Evolutionary conservation across 1,139 yeast genomes (phyloP).

Genomic region (Geotrichum restrictum): DNA sequence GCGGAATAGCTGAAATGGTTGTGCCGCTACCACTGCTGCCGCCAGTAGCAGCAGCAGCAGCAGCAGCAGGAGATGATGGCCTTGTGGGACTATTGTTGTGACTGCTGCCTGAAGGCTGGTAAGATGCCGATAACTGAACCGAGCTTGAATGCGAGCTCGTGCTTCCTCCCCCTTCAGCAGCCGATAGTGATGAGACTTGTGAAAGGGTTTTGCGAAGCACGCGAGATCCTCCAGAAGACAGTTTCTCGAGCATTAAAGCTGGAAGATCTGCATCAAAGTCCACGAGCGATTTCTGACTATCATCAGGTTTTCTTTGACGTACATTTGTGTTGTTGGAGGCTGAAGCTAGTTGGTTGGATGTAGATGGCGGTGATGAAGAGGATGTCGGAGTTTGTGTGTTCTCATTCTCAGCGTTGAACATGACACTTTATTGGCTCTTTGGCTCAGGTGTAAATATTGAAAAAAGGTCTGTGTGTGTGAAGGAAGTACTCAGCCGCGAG

Average conservation of each 20-base stretch:
- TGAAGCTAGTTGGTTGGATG: background rate
- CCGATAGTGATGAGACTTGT: conserved; percentile 17
- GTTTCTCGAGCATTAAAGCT: conserved; percentile 9
- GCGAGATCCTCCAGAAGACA: conserved; percentile 14
- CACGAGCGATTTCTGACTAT: background rate
- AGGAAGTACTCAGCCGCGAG: no score
- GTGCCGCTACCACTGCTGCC: background rate
- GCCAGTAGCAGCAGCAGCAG: no score
- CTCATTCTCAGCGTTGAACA: no score
- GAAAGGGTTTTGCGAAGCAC: conserved; percentile 14
- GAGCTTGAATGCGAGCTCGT: background rate
- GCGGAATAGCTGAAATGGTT: background rate
- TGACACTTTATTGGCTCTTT: no score
- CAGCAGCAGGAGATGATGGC: no score
- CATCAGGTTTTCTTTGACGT: background rate
- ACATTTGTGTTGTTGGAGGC: no score
- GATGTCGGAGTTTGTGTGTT: background rate
- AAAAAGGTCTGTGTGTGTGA: no score
- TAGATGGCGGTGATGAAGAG: background rate
- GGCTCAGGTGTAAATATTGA: no score
- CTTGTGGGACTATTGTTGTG: no score
- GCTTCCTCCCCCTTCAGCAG: background rate
- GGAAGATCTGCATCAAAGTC: background rate
- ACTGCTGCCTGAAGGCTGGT: background rate
- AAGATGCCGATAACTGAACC: background rate